Base-by-base conservation (phyloP, 176 grass and related monocot genomes). In the Cenchrus fungigraminus region DNA sequence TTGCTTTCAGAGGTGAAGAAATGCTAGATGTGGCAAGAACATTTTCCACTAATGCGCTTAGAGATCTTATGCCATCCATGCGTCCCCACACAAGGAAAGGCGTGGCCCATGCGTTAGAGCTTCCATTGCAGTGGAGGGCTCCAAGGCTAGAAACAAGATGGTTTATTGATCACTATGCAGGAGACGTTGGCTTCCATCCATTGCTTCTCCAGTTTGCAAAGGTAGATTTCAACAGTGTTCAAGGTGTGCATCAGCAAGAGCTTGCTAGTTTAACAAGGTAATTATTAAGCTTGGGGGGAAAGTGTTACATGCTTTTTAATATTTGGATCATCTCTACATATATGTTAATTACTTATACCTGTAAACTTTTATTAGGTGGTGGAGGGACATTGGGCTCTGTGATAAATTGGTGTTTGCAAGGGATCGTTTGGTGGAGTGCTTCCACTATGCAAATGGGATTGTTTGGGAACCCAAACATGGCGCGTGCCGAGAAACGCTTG, bases 371-470 rank as follows among this genome's bases (percentile, higher is more conserved):
- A 95, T 7, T 57, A 95, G 93, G 1, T 95, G 92, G 92, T 95
- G 90, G 93, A 86, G 32, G 57, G 65, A 87, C 6, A 42, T 22
- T 5, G 76, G n/a, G 10, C 82, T 94, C 19, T 42, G 53, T 45
- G 78, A 79, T 20, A 84, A 82, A 31, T 11, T 89, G 9, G 12
- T 79, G 4, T 94, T 94, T 22, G 68, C 86, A 1, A 85, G 89
- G 49, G 89, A 94, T 19, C 74, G 89, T 29, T 66, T 94, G 47
- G 32, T 94, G 17, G 92, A 91, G 22, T 87, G 86, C 79, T 94
- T 84, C 79, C 71, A 91, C 17, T 89, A 50, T 0, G 86, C 89
- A 32, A 77, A 42, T 12, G 87, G 93, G 6, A 77, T 83, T 7
- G 53, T 77, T 0, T 85, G 71, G 32, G 85, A 84, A 25, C 87